Conservation (phyloP, 78 protist genomes). For the Planoprotostelium fungivorum region DNA sequence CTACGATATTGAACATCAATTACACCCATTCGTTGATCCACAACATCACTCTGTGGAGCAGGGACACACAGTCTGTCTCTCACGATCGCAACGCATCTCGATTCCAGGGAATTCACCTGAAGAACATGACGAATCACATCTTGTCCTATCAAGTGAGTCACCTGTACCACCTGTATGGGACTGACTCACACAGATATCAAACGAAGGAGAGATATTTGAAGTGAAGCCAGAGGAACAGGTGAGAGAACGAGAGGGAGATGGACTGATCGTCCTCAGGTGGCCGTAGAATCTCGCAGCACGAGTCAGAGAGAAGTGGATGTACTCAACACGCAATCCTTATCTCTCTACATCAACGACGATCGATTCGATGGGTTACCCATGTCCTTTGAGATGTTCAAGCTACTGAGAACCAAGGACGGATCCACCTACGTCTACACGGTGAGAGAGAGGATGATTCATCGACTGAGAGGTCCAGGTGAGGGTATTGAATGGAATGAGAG, state of each 20-base stretch:
- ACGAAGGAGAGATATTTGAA: neutral
- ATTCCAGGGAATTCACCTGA: neutral
- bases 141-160: neutral
- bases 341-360: neutral
- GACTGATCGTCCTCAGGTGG: neutral
- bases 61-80: neutral
- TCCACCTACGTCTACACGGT: neutral
- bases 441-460: neutral
- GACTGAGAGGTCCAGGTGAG: neutral
- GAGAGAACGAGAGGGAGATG: neutral
- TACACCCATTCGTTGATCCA: neutral
- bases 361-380: neutral
- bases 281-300: neutral
- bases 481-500: neutral
- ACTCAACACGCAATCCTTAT: neutral
- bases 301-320: neutral
- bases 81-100: neutral
- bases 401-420: neutral
- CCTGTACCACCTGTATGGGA: too few species aligned
- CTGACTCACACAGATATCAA: neutral
- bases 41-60: neutral
- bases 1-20: too few species aligned
- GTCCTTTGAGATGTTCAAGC: neutral
- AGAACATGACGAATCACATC: neutral
- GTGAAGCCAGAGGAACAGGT: neutral